Evolutionary conservation across 306 rosid species (phyloP).

Genomic region (Cyamopsis tetragonoloba): DNA sequence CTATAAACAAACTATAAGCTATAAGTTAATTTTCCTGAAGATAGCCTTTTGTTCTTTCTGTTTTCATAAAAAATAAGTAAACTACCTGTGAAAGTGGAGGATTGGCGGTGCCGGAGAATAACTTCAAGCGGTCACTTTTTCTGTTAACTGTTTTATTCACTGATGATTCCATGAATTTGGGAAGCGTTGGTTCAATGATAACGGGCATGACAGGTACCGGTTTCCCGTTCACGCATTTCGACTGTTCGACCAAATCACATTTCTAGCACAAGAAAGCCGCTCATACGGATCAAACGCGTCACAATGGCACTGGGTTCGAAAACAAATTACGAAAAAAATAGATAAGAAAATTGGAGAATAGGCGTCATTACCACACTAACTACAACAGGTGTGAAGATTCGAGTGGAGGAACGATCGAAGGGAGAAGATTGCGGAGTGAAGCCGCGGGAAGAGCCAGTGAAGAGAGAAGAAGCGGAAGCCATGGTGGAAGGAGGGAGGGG

Average conservation of each 20-base stretch:
- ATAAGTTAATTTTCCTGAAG: too few species aligned
- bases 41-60: too few species aligned
- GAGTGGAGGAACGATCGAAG: slow-evolving; percentile 27
- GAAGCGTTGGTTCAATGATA: slow-evolving; percentile 65
- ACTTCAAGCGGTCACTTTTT: slow-evolving; percentile 48
- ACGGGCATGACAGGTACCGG: slow-evolving; percentile 76
- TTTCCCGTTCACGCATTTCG: slow-evolving; percentile 49
- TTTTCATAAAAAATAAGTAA: not conserved
- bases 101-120: slow-evolving; percentile 90
- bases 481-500: slow-evolving; percentile 45
- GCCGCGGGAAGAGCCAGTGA: slow-evolving; percentile 19
- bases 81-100: slow-evolving; percentile 83
- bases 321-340: too few species aligned
- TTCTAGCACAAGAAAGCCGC: slow-evolving; percentile 41
- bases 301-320: too few species aligned
- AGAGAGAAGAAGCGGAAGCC: slow-evolving; percentile 34
- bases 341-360: not conserved
- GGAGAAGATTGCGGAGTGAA: slow-evolving; percentile 16
- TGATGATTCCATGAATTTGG: slow-evolving; percentile 80
- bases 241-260: slow-evolving; percentile 56
- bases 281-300: too few species aligned
- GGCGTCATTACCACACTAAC: slow-evolving; percentile 44
- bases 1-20: too few species aligned
- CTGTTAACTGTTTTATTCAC: slow-evolving; percentile 37
- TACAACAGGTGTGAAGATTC: slow-evolving; percentile 19